Base-by-base conservation (phyloP, 2,329 filamentous ascomycete species). In the Bipolaris sorokiniana region DNA sequence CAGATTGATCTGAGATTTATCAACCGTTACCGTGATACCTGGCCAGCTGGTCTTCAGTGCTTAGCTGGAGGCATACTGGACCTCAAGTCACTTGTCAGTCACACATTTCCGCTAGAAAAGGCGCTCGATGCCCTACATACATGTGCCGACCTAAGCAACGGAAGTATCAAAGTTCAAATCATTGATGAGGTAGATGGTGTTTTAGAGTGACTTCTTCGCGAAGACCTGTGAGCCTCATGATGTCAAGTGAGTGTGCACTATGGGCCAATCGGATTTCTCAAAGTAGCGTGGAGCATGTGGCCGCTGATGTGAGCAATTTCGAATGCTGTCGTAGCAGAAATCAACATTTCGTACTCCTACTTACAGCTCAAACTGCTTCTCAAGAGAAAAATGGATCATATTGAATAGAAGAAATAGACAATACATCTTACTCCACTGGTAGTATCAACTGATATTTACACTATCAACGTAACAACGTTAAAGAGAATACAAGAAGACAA, bases 1-100 rank as follows among this genome's bases (percentile, higher is more conserved):
- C 31, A 86, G 84, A 88, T 90, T 61, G 81, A 89, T 63, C 78
- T 90, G 23, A 84, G 83, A 36, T 90, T 90, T 75, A 90, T 90
- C 69, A 90, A 90, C 71, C 81, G 88, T 7, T 90, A 90, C 69
- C 80, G 83, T 38, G 86, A 90, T 66, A 90, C 87, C 0, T 90
- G 88, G 88, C 87, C 88, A 0, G 82, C 84, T 0, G 88, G 85
- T 0, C 87, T 90, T 33, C 79, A 83, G 6, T 85, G 84, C 46
- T 68, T 90, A 26, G 81, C 80, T 38, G 84, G 86, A 3, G 83
- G 83, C 0, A 79, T 89, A 1, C 69, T 90, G 7, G 82, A 89
- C 67, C 76, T 89, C 18, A 86, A 86, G 67, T 82, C 81, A 47
- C 74, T 89, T 16, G 83, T 90, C 3, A 86, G 87, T 10, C 87